Percentiles rank a stretch among this genome's conserved stretches.
These are phyloP conservation scores for Trametes cingulata DNA, from an alignment of 768 basidiomycete genomes.

Conservation along the genomic window DNA sequence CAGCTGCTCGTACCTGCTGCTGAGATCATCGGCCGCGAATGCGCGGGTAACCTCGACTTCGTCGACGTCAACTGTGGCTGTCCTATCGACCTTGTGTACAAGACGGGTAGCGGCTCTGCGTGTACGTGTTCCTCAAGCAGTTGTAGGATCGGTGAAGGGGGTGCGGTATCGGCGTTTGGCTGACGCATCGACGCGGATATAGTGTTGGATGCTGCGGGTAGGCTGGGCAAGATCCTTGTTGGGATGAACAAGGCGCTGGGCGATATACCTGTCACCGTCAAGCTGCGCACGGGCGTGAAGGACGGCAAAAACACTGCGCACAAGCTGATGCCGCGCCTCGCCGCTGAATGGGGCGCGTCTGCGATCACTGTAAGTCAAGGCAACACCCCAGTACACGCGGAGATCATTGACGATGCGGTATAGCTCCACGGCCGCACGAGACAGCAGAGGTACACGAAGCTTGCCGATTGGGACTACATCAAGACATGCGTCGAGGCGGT, in stretches of 20 bases:
- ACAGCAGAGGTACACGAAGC: conserved; percentile 90
- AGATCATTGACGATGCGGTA: neutral
- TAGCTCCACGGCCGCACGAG: conserved; percentile 95
- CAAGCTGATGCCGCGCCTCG: conserved; percentile 83
- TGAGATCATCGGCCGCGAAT: conserved; percentile 75
- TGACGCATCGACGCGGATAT: neutral
- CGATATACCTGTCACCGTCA: conserved; percentile 88
- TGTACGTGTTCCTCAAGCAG: conserved; percentile 25
- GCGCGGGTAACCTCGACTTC: conserved; percentile 73
- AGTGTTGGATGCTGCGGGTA: conserved; percentile 84
- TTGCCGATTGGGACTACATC: conserved; percentile 96
- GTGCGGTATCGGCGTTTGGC: no score
- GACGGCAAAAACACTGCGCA: conserved; percentile 85
- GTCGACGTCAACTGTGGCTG: conserved; percentile 97
- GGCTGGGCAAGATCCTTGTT: conserved; percentile 81
- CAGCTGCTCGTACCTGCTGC: conserved; percentile 75
- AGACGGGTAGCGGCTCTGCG: conserved; percentile 89
- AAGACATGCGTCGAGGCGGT: conserved; percentile 83
- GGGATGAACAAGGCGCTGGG: conserved; percentile 93
- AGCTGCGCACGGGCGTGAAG: conserved; percentile 91
- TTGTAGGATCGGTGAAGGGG: no score
- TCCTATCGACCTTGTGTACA: conserved; percentile 96
- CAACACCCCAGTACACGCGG: neutral
- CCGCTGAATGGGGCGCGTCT: conserved; percentile 51
- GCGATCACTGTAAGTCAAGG: conserved; percentile 48